phyloP scores from a whole-genome alignment of 148 eudicot species.

The Vaccinium vitisidaea region DNA sequence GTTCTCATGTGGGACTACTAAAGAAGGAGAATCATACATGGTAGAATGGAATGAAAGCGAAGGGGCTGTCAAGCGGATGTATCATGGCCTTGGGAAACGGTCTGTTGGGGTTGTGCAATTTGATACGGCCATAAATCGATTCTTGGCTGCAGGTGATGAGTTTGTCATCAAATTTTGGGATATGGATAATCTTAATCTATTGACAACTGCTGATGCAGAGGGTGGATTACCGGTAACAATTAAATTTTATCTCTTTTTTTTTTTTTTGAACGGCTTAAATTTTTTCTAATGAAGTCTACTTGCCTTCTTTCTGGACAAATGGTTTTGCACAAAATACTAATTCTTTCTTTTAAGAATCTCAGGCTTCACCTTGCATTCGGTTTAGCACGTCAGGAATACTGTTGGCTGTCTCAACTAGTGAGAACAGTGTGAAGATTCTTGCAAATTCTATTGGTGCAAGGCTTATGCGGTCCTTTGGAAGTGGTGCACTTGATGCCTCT shows the following conservation, averaged over 20 bases:
- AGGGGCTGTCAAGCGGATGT: constrained; percentile 57
- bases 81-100: constrained; percentile 58
- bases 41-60: constrained; percentile 80
- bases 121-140: constrained; percentile 52
- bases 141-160: constrained; percentile 70
- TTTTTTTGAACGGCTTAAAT: neutral
- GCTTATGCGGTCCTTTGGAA: constrained; percentile 53
- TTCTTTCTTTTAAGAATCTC: neutral
- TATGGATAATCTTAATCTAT: constrained; percentile 50
- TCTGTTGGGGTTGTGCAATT: constrained; percentile 68
- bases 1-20: constrained; percentile 71
- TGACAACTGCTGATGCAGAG: constrained; percentile 53
- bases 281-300: neutral
- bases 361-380: constrained; percentile 58
- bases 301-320: neutral
- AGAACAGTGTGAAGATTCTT: constrained; percentile 71
- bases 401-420: constrained; percentile 71
- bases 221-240: constrained; percentile 67
- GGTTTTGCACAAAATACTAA: neutral
- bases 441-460: constrained; percentile 66
- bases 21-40: constrained; percentile 65
- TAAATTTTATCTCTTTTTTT: neutral
- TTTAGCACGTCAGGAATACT: constrained; percentile 80
- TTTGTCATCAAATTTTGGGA: constrained; percentile 65
- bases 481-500: constrained; percentile 52